phyloP scores from a whole-genome alignment of 2,329 filamentous ascomycete genomes.

The Epichloe gansuensis region DNA sequence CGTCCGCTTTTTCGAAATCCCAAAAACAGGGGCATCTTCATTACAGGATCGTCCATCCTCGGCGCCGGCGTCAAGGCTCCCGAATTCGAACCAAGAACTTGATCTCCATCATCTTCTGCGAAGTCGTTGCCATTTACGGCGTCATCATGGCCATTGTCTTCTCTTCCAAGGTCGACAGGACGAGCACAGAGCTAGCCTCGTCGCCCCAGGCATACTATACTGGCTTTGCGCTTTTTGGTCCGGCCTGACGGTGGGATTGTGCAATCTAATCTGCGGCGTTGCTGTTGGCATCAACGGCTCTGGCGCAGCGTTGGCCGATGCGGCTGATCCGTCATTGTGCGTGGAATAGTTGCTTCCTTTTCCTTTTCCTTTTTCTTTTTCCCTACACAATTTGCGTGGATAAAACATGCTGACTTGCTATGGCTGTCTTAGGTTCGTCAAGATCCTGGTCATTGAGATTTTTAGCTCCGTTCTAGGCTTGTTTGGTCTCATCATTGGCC shows the following conservation, averaged over 20 bases:
- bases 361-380: not conserved
- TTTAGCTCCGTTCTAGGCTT: slow-evolving; percentile 96
- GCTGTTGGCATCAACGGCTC: slow-evolving; percentile 97
- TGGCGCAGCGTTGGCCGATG: slow-evolving; percentile 90
- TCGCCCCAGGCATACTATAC: slow-evolving; percentile 80
- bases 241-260: slow-evolving; percentile 89
- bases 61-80: slow-evolving; percentile 90
- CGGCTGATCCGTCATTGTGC: slow-evolving; percentile 79
- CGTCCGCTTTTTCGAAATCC: no score
- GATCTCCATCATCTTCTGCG: slow-evolving; percentile 99
- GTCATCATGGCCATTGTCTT: slow-evolving; percentile 99
- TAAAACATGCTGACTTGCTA: slow-evolving; percentile 11
- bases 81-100: slow-evolving; percentile 98
- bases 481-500: slow-evolving; percentile 89
- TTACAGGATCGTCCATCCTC: slow-evolving; percentile 93
- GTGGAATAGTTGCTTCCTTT: slow-evolving; percentile 22
- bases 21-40: slow-evolving; percentile 80
- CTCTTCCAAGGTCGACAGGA: slow-evolving; percentile 67
- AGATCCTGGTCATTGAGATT: slow-evolving; percentile 97
- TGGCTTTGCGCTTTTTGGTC: slow-evolving; percentile 92
- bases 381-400: not conserved
- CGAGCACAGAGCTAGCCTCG: slow-evolving; percentile 53
- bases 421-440: slow-evolving; percentile 63
- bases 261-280: slow-evolving; percentile 92
- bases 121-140: slow-evolving; percentile 98